Base-by-base conservation (phyloP, 2,329 filamentous ascomycete species). In the Aureobasidium sp. region DNA sequence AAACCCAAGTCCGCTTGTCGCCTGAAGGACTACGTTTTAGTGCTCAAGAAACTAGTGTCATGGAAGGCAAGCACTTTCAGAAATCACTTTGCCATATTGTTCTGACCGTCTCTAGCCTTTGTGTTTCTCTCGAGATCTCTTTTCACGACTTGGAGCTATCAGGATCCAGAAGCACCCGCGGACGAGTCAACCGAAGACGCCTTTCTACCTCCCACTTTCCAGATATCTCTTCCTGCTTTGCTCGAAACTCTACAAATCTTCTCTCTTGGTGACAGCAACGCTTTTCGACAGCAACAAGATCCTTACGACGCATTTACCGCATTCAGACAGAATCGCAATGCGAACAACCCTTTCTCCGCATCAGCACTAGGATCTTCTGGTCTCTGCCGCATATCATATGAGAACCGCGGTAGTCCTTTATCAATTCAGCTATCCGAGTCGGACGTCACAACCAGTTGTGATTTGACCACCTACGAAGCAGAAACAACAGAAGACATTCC, bases 211-310 rank as follows among this genome's bases (percentile, higher is more conserved):
- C 80, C 84, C 34, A 84, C 82, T 57, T 99, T 99, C 71, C 88
- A 95, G 71, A 87, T 97, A 66, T 94, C 91, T 2, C 83, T 99
- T 9, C 82, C 87, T 5, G 90, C 93, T 21, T 82, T 99, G 3
- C 84, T 99, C 59, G 94, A 97, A 76, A 96, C 93, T 0, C 81
- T 99, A 8, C 93, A 97, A 70, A 97, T 99, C 54, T 96, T 99
- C 70, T 91, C 91, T 54, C 84, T 92, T 53, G 60, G 59, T 16
- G 66, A 68, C 57, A 68, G 65, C 61, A 67, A 66, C 25, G 54
- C 66, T 21, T 49, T 65, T 8, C 70, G 74, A 67, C 64, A 69
- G 61, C 62, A 74, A 66, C 66, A 72, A 68, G 61, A 68, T 29
- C 51, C 69, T 63, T 67, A 76, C 70, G 75, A 74, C 67, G 55